Evolutionary conservation across 495 filamentous ascomycete species (phyloP), one percentile per base, ranked within the genome.

Genomic region (Xylaria sp.): DNA sequence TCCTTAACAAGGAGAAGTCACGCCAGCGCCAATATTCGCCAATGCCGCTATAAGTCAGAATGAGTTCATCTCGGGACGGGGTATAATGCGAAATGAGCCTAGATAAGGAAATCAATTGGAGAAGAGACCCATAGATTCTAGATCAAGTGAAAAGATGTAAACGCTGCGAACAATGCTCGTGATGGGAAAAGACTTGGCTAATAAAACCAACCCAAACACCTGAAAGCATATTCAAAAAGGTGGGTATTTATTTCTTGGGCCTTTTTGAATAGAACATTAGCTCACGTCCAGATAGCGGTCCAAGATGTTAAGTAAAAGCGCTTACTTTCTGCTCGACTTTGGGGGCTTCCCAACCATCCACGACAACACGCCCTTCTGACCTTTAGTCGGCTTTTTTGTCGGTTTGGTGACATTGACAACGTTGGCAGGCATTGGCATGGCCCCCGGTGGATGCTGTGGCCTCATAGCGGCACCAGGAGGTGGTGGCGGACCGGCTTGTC

Each of bases 311-410:
- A 48, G 14, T 5, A n/a, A n/a, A 17, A 14, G 46, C 31, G 70
- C 75, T 74, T 73, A 79, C 71, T 67, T 72, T 67, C 75, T 80
- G 50, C 69, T 40, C 5, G 68, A 7, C 72, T 82, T 80, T 24
- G 77, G 40, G 35, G 74, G 64, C 35, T 73, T 78, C 26, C 76
- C 76, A 15, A 78, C 76, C 76, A 85, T 78, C 77, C 81, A 85
- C 12, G 75, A 77, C 21, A 83, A 74, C 61, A 85, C 62, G 4
- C 77, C 71, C 4, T 68, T 74, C 33, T 70, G 61, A 5, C 69
- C 55, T 65, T 76, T 74, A 31, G 53, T 70, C 43, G 74, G 53
- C 69, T 81, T 79, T 68, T 77, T 75, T 9, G 53, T 1, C n/a
- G 71, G 76, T 33, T 72, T 76, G 19, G 52, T 50, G 35, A 69